Base-by-base conservation (phyloP, 306 rosid species). In the Corylus heterophylla region DNA sequence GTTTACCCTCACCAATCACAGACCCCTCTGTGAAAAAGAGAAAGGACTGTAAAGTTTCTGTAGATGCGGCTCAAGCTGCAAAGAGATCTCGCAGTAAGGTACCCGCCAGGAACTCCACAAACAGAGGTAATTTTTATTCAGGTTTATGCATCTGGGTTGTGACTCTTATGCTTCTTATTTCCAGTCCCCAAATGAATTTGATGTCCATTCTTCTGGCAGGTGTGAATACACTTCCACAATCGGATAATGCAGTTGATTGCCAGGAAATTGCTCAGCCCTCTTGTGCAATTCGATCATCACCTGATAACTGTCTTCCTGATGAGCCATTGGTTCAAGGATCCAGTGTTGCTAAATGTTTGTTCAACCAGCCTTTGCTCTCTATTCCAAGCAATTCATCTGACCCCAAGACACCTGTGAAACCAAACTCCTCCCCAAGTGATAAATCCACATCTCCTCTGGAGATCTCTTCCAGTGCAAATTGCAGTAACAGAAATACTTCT, bases 271-370 rank as follows among this genome's bases (percentile, higher is more conserved):
- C 80, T 62, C 85, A 58, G 8, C 86, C 90, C 2, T 73, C 85
- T 54, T 74, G 63, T 62, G 79, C 73, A 72, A 54, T 67, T 64
- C 90, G 82, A 69, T 75, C 94, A 69, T 83, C 86, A 31, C 74
- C 76, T 2, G 76, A n/a, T 18, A 86, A 82, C 37, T 62, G 42
- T 71, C 66, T 67, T 39, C 79, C 86, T 27, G 62, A n/a, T 25
- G 87, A 80, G 22, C 72, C 89, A 11, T 83, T 77, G 61, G 78
- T 81, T 72, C 85, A 84, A 74, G 96, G 89, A 16, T 89, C 96
- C 12, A 84, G 84, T 64, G 97, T 90, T 48, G 92, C 81, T 17
- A 94, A 92, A 82, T 92, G 96, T 72, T 83, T 94, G 81, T 92
- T 94, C 81, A 92, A 81, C 64, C 92, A 86, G 80, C 85, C 89